Conservation (phyloP, 129 eudicot genomes). For the Lactuca saligna region DNA sequence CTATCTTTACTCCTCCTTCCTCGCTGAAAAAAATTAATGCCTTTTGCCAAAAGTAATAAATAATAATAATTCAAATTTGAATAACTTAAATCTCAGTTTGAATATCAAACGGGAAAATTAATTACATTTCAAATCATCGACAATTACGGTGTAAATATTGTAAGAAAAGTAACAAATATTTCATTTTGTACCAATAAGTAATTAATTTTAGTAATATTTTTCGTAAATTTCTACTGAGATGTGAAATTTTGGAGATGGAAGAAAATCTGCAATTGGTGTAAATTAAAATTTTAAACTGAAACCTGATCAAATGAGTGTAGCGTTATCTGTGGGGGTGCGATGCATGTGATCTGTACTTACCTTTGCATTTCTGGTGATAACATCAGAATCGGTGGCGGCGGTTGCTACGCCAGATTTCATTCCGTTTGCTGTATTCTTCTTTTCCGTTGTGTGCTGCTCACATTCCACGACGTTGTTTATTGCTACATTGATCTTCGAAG, state of each 20-base stretch:
- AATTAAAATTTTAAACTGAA: neutral
- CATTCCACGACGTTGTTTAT: slow-evolving; percentile 31
- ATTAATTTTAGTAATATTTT: neutral
- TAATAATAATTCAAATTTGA: slow-evolving; percentile 32
- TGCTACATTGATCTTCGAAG: slow-evolving; percentile 25
- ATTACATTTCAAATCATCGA: neutral
- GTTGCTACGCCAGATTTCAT: slow-evolving; percentile 27
- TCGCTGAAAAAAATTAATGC: slow-evolving; percentile 32
- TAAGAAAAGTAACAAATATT: neutral
- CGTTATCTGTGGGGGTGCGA: slow-evolving; percentile 6
- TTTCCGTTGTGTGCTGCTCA: slow-evolving; percentile 10
- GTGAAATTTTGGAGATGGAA: neutral
- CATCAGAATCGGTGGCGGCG: slow-evolving; percentile 28
- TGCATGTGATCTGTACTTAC: slow-evolving; percentile 27
- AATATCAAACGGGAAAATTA: slow-evolving; percentile 3
- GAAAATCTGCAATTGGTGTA: neutral
- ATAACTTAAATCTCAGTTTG: slow-evolving; percentile 2
- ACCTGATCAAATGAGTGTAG: neutral
- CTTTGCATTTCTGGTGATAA: slow-evolving; percentile 32
- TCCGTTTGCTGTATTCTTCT: slow-evolving; percentile 21
- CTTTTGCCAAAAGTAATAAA: slow-evolving; percentile 4
- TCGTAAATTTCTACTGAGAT: neutral
- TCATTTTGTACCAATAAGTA: neutral
- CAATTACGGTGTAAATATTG: neutral
- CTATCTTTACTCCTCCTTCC: slow-evolving; percentile 31